Evolutionary conservation across 345 rosid species (phyloP), one percentile per base, ranked within the genome.

Genomic region (Hypericum androsaemum): DNA sequence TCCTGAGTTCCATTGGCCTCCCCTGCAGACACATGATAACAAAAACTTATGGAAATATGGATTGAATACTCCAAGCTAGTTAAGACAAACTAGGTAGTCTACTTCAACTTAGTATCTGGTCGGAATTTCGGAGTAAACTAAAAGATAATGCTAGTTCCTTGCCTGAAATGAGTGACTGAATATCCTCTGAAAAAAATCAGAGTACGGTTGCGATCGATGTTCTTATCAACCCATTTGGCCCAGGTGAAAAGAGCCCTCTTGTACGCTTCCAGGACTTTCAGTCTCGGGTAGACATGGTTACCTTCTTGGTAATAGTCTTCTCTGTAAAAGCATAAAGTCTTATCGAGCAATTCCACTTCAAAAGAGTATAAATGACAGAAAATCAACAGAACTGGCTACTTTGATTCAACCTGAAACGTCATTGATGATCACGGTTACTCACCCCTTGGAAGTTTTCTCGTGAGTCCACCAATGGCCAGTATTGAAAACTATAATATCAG

Each of bases 391-490:
- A n/a, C n/a, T n/a, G n/a, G n/a, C n/a, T n/a, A n/a, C n/a, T n/a
- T n/a, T n/a, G n/a, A n/a, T n/a, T n/a, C n/a, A n/a, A n/a, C n/a
- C n/a, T n/a, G n/a, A n/a, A n/a, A n/a, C n/a, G n/a, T n/a, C n/a
- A n/a, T n/a, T n/a, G n/a, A n/a, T n/a, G n/a, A n/a, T n/a, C n/a
- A n/a, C n/a, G n/a, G n/a, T n/a, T n/a, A 66, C 69, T 71, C 64
- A 87, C 95, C 95, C 95, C 69, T 60, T 78, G 35, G 92, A 82
- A 37, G 96, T 90, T 79, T 90, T 90, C 60, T 87, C 98, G 37
- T 90, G 96, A 13, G 96, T 90, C 98, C 98, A 87, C 96, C 98
- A 82, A 61, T 87, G 98, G 50, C 98, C 98, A 0, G 96, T 82
- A 60, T 87, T 90, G 71, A 87, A 90, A 52, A 87, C 64, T 17